Base-by-base conservation (phyloP, 495 filamentous ascomycete species). In the Pseudomonodictys pantanalensis region DNA sequence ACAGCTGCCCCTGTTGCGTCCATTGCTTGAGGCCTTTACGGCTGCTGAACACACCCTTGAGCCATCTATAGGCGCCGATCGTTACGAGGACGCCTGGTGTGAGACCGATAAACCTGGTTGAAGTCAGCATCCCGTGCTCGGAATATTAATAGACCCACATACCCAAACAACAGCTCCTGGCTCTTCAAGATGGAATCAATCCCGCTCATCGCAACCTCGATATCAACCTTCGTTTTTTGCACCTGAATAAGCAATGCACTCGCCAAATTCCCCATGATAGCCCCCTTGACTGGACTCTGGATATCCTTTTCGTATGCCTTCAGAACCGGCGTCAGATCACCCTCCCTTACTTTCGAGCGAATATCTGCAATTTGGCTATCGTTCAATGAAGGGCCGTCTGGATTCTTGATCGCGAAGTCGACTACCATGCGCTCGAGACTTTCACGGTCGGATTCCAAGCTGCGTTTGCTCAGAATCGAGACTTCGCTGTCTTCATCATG, bases 151-250 rank as follows among this genome's bases (percentile, higher is more conserved):
- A 11, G 22, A 38, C 5, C 15, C 15, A 35, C 55, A 52, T 49
- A 83, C 68, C 91, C 93, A 75, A 98, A 98, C 26, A 98, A 89
- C 46, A 98, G 84, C 68, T 98, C 92, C 68, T 98, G 93, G 64
- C 90, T 95, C 75, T 92, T 96, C 11, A 98, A 77, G 20, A 98
- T 78, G 24, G 90, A 76, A 72, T 98, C 91, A 52, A 98, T 97
- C 12, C 93, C 93, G 53, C 88, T 87, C 70, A 97, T 88, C 15
- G 93, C 93, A 54, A 98, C 85, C 72, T 98, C 93, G 8, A 97
- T 87, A 65, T 98, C 93, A 25, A 98, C 93, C 76, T 97, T 98
- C 0, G 93, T 97, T 78, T 97, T 98, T 69, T 98, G 93, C 43
- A 98, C 84, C 69, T 98, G 93, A 43, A 98, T 96, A 28, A 98